Conservation (phyloP, 164 flowering plant species). For the Dillenia turbinata region DNA sequence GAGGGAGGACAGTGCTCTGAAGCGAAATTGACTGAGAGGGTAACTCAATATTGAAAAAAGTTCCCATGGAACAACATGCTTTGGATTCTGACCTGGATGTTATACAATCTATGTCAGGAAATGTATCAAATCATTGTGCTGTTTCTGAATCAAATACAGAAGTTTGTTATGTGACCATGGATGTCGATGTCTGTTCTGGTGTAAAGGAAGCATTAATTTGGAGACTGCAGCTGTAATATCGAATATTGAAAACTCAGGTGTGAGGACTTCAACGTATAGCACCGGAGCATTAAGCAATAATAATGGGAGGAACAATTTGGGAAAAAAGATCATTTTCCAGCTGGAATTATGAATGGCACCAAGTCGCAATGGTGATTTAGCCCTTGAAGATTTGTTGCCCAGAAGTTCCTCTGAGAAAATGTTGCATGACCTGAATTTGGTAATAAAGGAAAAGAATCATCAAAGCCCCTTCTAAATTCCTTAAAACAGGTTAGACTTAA, state of each 20-base stretch:
- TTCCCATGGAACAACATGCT: slow-evolving; percentile 13
- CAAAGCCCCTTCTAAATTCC: slow-evolving; percentile 16
- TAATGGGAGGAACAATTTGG: slow-evolving; percentile 11
- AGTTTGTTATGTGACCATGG: slow-evolving; percentile 12
- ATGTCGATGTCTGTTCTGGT: slow-evolving; percentile 11
- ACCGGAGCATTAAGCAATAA: slow-evolving; percentile 10
- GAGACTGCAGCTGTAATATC: slow-evolving; percentile 8
- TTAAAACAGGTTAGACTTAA: slow-evolving; percentile 27
- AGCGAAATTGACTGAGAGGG: slow-evolving; percentile 13
- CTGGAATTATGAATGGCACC: slow-evolving; percentile 3
- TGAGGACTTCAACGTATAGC: slow-evolving; percentile 8
- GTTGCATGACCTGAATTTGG: slow-evolving; percentile 3
- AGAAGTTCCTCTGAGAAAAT: slow-evolving; percentile 12
- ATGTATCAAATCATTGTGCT: slow-evolving; percentile 13
- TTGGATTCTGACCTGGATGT: slow-evolving; percentile 17
- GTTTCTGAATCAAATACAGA: slow-evolving; percentile 24
- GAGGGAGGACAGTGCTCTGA: slow-evolving; percentile 16
- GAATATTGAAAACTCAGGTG: slow-evolving; percentile 12
- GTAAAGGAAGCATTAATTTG: slow-evolving; percentile 14
- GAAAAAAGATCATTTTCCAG: slow-evolving; percentile 2
- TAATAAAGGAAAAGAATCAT: slow-evolving; percentile 12
- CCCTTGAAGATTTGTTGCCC: slow-evolving; percentile 13
- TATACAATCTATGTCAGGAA: slow-evolving; percentile 14
- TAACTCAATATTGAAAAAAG: slow-evolving; percentile 12
- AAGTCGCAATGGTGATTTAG: slow-evolving; percentile 15